Evolutionary conservation across 208 protist genomes (phyloP).

Genomic region (Trypanosoma vivax): DNA sequence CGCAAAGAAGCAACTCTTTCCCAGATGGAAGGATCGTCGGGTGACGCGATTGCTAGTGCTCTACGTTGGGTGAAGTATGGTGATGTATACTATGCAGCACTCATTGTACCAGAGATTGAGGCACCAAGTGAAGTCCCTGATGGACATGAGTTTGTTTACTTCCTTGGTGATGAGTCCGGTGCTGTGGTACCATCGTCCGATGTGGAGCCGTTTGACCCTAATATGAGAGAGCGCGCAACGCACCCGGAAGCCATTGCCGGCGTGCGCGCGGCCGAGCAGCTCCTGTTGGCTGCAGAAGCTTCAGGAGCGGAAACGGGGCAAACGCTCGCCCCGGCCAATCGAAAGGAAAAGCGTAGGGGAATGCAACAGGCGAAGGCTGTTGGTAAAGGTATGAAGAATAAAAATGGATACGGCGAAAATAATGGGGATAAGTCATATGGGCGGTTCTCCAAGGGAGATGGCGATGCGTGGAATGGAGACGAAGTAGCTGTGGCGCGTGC

Average conservation of each 20-base stretch:
- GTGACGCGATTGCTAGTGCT: neutral
- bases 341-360: neutral
- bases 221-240: constrained; percentile 32
- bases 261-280: constrained; percentile 43
- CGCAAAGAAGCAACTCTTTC: too few relatives aligned
- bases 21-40: too few relatives aligned
- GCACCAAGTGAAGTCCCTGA: constrained; percentile 20
- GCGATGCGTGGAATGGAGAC: too few relatives aligned
- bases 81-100: constrained; percentile 59
- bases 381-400: too few relatives aligned
- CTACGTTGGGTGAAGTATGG: constrained; percentile 79
- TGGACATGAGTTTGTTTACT: constrained; percentile 57
- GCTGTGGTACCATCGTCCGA: constrained; percentile 39
- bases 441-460: too few relatives aligned
- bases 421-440: too few relatives aligned
- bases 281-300: constrained; percentile 27
- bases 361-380: too few relatives aligned
- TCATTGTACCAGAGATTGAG: constrained; percentile 43
- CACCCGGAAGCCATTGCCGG: constrained; percentile 48
- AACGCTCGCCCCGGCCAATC: neutral
- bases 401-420: too few relatives aligned
- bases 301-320: neutral
- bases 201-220: constrained; percentile 51
- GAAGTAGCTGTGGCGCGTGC: too few relatives aligned
- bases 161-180: constrained; percentile 62